Base-by-base conservation (phyloP, 352 stramenopile species). In the Pythium plurisporium region DNA sequence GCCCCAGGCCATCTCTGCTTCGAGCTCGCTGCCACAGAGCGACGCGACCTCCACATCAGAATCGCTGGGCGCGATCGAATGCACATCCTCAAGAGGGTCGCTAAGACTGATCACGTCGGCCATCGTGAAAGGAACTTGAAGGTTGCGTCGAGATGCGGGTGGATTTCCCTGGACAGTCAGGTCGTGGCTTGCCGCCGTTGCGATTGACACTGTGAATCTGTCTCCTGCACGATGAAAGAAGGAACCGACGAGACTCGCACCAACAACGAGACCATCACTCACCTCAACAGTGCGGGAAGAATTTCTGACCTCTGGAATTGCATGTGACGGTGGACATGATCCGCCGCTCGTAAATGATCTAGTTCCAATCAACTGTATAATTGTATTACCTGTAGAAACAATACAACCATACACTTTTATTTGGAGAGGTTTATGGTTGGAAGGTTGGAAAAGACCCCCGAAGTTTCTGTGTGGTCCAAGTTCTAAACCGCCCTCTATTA, bases 1-100 rank as follows among this genome's bases (percentile, higher is more conserved):
- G 6, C 79, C 79, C 79, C 79, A 91, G 2, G 79, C 70, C 79
- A 89, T 89, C 52, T 91, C 81, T 6, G 79, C 54, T 68, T 91
- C 81, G 46, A 89, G 55, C 30, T 91, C 81, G 37, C 79, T 89
- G 40, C 76, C 79, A 60, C 79, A 89, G 14, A 89, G 74, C 31
- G 81, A 91, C 42, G 62, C 79, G 25, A 79, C 72, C 33, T 82
- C 72, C 8, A 65, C 64, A 54, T 91, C 81, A 31, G 81, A 91
- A 56, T 91, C 78, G 63, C 78, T 69, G 2, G 55, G 62, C 0
- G 55, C 62, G 36, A 69, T 62, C 19, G 54, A 62, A 30, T 68
- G 53, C 3, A 59, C 40, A 30, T 68, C 60, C 34, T 63, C 53
- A 14, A 46, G 48, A 3, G 37, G 40, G 31, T 62, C 47, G 20